These are phyloP conservation scores for Picochlorum sp. DNA, from an alignment of 139 green algal species.

Conservation along the genomic window DNA sequence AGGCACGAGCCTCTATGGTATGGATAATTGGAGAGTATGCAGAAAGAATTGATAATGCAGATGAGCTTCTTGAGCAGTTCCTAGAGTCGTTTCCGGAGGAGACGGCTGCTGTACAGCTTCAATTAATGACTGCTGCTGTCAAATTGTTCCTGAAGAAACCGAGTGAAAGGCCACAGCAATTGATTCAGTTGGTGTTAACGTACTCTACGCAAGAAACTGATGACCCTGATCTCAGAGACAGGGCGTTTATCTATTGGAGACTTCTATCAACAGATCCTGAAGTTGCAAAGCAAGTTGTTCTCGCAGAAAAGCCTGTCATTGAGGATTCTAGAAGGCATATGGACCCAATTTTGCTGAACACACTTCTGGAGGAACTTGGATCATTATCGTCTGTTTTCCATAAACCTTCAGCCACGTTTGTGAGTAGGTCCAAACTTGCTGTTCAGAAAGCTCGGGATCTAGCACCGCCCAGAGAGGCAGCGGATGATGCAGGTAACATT, in stretches of 20 bases:
- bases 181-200: conserved; percentile 89
- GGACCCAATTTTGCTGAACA: conserved; percentile 69
- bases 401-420: conserved; percentile 80
- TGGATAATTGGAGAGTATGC: conserved; percentile 99
- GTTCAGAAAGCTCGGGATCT: conserved; percentile 58
- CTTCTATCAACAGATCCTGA: conserved; percentile 90
- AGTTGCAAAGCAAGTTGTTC: conserved; percentile 87
- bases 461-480: conserved; percentile 7
- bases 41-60: conserved; percentile 97
- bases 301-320: conserved; percentile 91
- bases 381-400: conserved; percentile 91
- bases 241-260: conserved; percentile 98
- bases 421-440: conserved; percentile 58
- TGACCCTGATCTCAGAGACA: conserved; percentile 95
- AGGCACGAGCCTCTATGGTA: conserved; percentile 87
- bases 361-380: conserved; percentile 68
- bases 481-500: not conserved
- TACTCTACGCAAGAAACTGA: conserved; percentile 90
- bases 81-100: conserved; percentile 97
- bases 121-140: conserved; percentile 94
- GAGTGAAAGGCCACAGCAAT: conserved; percentile 72
- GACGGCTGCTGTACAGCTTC: conserved; percentile 83
- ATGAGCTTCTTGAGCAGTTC: conserved; percentile 94
- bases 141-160: conserved; percentile 99
- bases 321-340: conserved; percentile 53